Evolutionary conservation across 352 stramenopile genomes (phyloP), one percentile per base, ranked within the genome.

Genomic region (Globisporangium barbulae): DNA sequence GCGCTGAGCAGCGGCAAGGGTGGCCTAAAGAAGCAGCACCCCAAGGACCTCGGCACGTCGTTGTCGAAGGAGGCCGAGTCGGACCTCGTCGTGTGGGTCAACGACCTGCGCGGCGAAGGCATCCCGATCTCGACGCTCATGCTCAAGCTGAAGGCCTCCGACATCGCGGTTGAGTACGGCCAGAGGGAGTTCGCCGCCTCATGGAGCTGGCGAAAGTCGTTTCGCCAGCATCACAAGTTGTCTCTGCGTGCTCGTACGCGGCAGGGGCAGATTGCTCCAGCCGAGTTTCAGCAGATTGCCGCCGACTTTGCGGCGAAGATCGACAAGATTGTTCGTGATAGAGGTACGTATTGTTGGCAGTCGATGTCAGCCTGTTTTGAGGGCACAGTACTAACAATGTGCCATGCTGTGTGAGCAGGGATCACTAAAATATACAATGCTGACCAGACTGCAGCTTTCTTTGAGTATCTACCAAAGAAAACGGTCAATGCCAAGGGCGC

Each of bases 381-480:
- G 42, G 42, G 17, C 15, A 15, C 42, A 48, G 42, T 25, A 15
- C 42, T 25, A 25, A 48, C 42, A 48, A 48, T 48, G 42, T 48
- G 42, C 42, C 42, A 48, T 25, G 42, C 13, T 48, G 42, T 25
- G 17, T 48, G 42, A 48, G 17, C 42, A 48, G 17, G 17, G 17
- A 25, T 48, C 42, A 48, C 42, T 48, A 48, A 48, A 22, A 54
- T 56, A 19, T 65, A 53, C 28, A 66, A 75, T 28, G 62, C 52
- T 10, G 61, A 74, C 31, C 50, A 73, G 41, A 69, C 67, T 9
- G 53, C 53, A n/a, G 35, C 53, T 3, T 63, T 70, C 19, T 66
- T 64, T 28, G 64, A 70, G 47, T 67, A 62, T 37, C 12, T 68
- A 5, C 56, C 54, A 15, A 59, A 52, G 25, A 59, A 49, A 8